Conservation (phyloP, 2,329 filamentous ascomycete genomes). For the Colletotrichum sp. region DNA sequence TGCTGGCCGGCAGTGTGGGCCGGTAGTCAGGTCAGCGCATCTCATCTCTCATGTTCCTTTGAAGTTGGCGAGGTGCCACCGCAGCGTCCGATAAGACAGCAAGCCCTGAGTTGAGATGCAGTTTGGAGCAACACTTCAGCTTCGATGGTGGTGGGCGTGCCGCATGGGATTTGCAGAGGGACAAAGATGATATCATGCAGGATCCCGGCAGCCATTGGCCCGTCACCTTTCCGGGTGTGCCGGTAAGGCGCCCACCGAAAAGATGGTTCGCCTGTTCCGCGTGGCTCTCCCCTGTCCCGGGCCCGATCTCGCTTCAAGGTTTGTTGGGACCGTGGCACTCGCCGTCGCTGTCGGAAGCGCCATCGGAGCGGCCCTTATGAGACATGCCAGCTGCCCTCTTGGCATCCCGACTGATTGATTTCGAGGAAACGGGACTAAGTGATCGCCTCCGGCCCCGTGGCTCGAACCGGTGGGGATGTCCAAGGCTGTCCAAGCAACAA, state of each 20-base stretch:
- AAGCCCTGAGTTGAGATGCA: background rate
- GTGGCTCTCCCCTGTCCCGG: background rate
- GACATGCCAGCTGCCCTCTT: background rate
- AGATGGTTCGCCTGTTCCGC: background rate
- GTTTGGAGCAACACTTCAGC: background rate
- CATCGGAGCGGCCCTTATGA: background rate
- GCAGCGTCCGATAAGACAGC: background rate
- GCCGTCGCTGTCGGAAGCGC: background rate
- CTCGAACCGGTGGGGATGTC: background rate
- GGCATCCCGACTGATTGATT: background rate
- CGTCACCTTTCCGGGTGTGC: constrained; percentile 1
- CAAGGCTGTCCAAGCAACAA: background rate
- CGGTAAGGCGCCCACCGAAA: constrained; percentile 10
- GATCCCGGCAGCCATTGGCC: background rate
- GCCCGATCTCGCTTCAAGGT: background rate
- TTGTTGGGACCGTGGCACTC: background rate
- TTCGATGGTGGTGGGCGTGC: background rate
- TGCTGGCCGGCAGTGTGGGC: background rate
- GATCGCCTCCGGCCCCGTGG: background rate
- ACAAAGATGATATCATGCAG: background rate
- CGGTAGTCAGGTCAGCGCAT: background rate
- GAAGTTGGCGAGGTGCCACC: background rate
- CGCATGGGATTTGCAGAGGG: background rate
- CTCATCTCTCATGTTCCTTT: background rate
- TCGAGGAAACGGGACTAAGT: background rate